Evolutionary conservation across 169 alveolate genomes (phyloP).

Genomic region (Eimeria tenella): DNA sequence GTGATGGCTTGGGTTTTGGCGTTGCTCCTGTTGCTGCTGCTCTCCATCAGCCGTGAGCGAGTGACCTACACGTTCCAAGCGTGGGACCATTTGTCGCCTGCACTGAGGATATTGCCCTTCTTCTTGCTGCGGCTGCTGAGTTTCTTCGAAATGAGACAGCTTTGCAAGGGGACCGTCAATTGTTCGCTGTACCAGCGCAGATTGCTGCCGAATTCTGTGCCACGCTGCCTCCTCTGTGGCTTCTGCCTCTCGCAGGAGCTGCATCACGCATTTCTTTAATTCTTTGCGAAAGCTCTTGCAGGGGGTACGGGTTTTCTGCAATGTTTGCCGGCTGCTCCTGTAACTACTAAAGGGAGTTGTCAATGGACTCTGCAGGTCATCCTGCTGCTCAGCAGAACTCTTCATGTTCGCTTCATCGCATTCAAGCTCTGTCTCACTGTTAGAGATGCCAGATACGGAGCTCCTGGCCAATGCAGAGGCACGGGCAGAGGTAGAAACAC

Average conservation of each 20-base stretch:
- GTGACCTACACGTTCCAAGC: neutral
- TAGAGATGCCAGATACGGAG: neutral
- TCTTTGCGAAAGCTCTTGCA: neutral
- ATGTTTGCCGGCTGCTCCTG: neutral
- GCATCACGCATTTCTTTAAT: conserved; percentile 15
- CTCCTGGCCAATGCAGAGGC: neutral
- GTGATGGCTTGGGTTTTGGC: neutral
- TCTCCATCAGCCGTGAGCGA: neutral
- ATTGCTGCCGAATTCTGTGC: neutral
- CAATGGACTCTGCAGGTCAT: neutral
- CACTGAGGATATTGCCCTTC: neutral
- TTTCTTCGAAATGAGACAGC: conserved; percentile 30
- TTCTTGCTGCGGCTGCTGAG: conserved; percentile 46
- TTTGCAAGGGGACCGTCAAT: conserved; percentile 52
- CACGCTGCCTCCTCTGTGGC: conserved; percentile 16
- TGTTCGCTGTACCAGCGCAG: conserved; percentile 61
- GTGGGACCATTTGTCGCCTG: neutral
- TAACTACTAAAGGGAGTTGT: neutral
- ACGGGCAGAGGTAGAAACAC: neutral
- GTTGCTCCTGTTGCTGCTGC: conserved; percentile 13
- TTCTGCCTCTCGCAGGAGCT: conserved; percentile 42
- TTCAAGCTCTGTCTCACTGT: conserved; percentile 10
- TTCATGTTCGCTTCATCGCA: neutral
- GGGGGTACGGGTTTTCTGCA: neutral
- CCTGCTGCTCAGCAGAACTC: neutral